Evolutionary conservation across 2,329 filamentous ascomycete genomes (phyloP), one percentile per base, ranked within the genome.

Genomic region (Exserohilum rostratum): DNA sequence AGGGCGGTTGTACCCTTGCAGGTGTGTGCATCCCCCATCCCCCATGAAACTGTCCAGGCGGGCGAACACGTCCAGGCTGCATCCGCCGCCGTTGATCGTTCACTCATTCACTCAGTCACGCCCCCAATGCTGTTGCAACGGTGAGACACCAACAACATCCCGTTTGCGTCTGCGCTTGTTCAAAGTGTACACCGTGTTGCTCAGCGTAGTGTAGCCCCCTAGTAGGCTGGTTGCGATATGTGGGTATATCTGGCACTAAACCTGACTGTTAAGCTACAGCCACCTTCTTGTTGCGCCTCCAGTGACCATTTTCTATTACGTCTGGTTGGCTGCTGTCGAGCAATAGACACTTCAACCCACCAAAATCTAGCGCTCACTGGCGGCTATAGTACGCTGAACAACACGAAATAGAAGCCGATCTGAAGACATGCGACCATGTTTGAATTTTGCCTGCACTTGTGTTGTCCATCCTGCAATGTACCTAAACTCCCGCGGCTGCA

Each of bases 141-240:
- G 55, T 66, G 52, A 67, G 60, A 66, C 61, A 66, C 60, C 63
- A 63, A 65, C 61, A 60, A 40, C 40, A n/a, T n/a, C 34, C 47
- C 37, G 47, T 47, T 51, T 37, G 18, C 51, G 58, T 49, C 22
- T 50, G 49, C 55, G 53, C 58, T 55, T 59, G 53, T 56, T 60
- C 50, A 45, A n/a, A 39, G 6, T 25, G 40, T 49, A n/a, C n/a
- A n/a, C n/a, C n/a, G n/a, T n/a, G n/a, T n/a, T n/a, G n/a, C n/a
- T n/a, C n/a, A n/a, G n/a, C n/a, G n/a, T n/a, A n/a, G n/a, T n/a
- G n/a, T n/a, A n/a, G n/a, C n/a, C n/a, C n/a, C n/a, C n/a, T n/a
- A n/a, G n/a, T n/a, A n/a, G n/a, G n/a, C n/a, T n/a, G n/a, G n/a
- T n/a, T n/a, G n/a, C n/a, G n/a, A n/a, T n/a, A n/a, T n/a, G n/a